These are phyloP conservation scores for Fusarium floridanum DNA, from an alignment of 2,329 filamentous ascomycete genomes.

Conservation along the genomic window DNA sequence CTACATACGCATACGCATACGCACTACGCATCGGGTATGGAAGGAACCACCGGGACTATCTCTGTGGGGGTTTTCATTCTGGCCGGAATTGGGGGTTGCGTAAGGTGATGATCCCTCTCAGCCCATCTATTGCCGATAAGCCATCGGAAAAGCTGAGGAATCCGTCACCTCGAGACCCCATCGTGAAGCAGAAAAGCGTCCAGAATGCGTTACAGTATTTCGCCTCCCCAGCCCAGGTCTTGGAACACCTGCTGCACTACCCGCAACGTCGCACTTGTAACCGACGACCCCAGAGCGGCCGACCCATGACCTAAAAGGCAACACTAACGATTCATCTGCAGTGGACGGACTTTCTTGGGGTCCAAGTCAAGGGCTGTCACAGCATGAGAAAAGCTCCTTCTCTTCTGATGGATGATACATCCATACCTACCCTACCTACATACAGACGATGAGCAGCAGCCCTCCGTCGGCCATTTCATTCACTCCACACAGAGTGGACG, in stretches of 20 bases:
- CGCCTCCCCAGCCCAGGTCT: background rate
- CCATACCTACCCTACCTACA: background rate
- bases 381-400: constrained; percentile 9
- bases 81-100: constrained; percentile 22
- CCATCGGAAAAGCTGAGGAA: background rate
- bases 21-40: background rate
- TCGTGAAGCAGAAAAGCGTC: background rate
- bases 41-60: constrained; percentile 7
- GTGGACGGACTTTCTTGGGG: constrained; percentile 41
- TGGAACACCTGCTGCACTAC: background rate
- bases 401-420: constrained; percentile 12
- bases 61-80: constrained; percentile 29
- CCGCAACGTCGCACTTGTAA: background rate
- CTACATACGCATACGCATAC: constrained; percentile 16
- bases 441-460: constrained; percentile 2
- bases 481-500: constrained; percentile 15
- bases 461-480: background rate
- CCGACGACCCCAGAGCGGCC: constrained; percentile 16
- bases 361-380: constrained; percentile 22
- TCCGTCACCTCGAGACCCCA: background rate
- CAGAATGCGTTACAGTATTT: background rate
- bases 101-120: constrained; percentile 16
- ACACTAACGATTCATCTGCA: constrained; percentile 20
- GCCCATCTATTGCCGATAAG: constrained; percentile 17
- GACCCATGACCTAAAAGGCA: constrained; percentile 16